Evolutionary conservation across 2,329 filamentous ascomycete species (phyloP), one percentile per base, ranked within the genome.

Genomic region (Aspergillus pseudonomiae): DNA sequence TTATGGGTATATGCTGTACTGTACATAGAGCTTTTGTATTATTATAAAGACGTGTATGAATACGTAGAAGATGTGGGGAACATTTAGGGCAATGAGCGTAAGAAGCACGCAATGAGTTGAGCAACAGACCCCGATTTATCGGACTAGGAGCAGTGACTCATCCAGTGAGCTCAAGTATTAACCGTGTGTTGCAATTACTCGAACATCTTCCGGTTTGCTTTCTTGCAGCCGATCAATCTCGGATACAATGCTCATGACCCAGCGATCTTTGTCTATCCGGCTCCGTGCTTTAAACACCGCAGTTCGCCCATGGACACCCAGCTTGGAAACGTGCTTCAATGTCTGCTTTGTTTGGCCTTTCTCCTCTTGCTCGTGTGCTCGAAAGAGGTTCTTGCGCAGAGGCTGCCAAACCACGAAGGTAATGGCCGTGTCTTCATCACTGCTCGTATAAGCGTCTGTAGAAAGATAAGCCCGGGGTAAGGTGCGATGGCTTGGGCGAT

Each of bases 321-420:
- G 75, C 65, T 85, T 83, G 32, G 86, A 86, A 1, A 90, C 88
- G 45, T 86, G 77, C 65, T 83, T 87, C 62, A 89, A 75, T 19
- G 78, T 77, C 62, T 81, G 83, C 28, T 80, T 80, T 28, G 74
- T 77, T 58, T 77, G 73, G 41, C 81, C 77, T 62, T 77, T 70
- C 28, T 77, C 73, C 26, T 74, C 72, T n/a, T 74, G 69, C 63
- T 81, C 76, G n/a, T 72, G 74, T 5, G 76, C 79, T 55, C 78
- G 77, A 71, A 89, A 89, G 70, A 85, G 83, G 10, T 81, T 82
- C 70, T 86, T 88, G 63, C 79, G 81, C 65, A 83, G 81, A 43
- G 84, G 84, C 67, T 88, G 84, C 88, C 88, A 90, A 48, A 90
- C 79, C n/a, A 89, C 87, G 70, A 90, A 90, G 2, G 85, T 88